Percentiles rank a stretch among this genome's conserved stretches.
Conservation (phyloP, 805 yeast genomes). For the Naumovozyma dairenensis region DNA sequence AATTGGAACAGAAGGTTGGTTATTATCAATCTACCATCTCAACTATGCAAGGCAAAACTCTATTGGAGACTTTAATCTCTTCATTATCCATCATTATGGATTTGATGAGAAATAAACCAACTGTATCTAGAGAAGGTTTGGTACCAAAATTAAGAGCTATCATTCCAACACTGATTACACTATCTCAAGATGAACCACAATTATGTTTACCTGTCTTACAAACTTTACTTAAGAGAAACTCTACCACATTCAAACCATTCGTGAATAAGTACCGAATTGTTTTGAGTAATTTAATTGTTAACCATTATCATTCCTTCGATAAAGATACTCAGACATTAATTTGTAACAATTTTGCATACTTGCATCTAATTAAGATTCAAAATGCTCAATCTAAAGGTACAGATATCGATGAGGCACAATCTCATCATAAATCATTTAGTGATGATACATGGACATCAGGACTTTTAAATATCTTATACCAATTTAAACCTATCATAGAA, state of each 20-base stretch:
- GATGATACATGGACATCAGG: slow-evolving; percentile 41
- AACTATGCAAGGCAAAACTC: slow-evolving; percentile 14
- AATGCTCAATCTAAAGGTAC: slow-evolving; percentile 34
- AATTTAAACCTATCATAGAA: slow-evolving; percentile 44
- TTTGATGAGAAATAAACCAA: slow-evolving; percentile 67
- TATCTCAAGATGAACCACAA: slow-evolving; percentile 32
- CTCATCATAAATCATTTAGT: slow-evolving; percentile 28
- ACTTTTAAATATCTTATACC: slow-evolving; percentile 39
- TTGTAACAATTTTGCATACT: slow-evolving; percentile 43
- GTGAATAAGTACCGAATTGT: slow-evolving; percentile 49
- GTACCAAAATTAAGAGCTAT: slow-evolving; percentile 68
- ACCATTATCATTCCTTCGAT: slow-evolving; percentile 34
- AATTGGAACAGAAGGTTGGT: slow-evolving; percentile 21
- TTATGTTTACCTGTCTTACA: slow-evolving; percentile 33
- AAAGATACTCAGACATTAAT: slow-evolving; percentile 32
- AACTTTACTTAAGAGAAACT: slow-evolving; percentile 42
- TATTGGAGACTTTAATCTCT: slow-evolving; percentile 23
- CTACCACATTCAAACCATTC: slow-evolving; percentile 77
- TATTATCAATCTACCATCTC: slow-evolving; percentile 14
- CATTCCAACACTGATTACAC: slow-evolving; percentile 42
- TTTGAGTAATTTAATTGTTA: slow-evolving; percentile 30
- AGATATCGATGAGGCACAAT: slow-evolving; percentile 23
- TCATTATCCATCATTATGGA: slow-evolving; percentile 26
- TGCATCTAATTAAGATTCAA: slow-evolving; percentile 47
- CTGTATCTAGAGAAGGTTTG: slow-evolving; percentile 70